Evolutionary conservation across 768 basidiomycete genomes (phyloP).

Genomic region (Lentinula aciculospora): DNA sequence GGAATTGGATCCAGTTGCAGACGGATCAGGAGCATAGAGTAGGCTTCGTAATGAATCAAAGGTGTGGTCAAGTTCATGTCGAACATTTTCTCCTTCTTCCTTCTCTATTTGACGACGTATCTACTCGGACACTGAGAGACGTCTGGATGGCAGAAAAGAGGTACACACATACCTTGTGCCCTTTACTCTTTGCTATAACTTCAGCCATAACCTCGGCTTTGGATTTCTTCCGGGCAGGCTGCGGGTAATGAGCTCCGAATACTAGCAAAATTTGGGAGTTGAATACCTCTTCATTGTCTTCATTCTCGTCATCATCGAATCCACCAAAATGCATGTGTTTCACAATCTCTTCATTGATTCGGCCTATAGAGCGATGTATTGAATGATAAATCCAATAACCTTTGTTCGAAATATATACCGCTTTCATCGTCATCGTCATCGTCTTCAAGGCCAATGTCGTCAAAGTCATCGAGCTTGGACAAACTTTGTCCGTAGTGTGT

Average conservation of each 20-base stretch:
- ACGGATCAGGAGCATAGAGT: slow-evolving; percentile 40
- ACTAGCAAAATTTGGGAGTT: not conserved
- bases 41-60: slow-evolving; percentile 76
- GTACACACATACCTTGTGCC: slow-evolving; percentile 67
- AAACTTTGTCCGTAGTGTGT: slow-evolving; percentile 90
- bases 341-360: slow-evolving; percentile 65
- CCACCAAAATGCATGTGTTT: slow-evolving; percentile 79
- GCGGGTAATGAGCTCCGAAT: not conserved
- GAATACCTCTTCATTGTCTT: slow-evolving; percentile 41
- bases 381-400: not conserved
- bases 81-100: slow-evolving; percentile 79
- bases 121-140: slow-evolving; percentile 31
- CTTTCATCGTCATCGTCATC: slow-evolving; percentile 51
- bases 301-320: slow-evolving; percentile 65
- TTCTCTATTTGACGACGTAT: slow-evolving; percentile 82
- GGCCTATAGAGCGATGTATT: slow-evolving; percentile 34
- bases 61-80: slow-evolving; percentile 84
- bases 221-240: slow-evolving; percentile 83
- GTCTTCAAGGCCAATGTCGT: slow-evolving; percentile 47
- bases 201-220: slow-evolving; percentile 98
- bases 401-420: slow-evolving; percentile 23
- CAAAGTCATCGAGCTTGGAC: slow-evolving; percentile 76
- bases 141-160: not conserved
- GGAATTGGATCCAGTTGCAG: not conserved
- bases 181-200: slow-evolving; percentile 95